Evolutionary conservation across 1,284 basidiomycete species (phyloP).

Genomic region (Xanthoconium separans): DNA sequence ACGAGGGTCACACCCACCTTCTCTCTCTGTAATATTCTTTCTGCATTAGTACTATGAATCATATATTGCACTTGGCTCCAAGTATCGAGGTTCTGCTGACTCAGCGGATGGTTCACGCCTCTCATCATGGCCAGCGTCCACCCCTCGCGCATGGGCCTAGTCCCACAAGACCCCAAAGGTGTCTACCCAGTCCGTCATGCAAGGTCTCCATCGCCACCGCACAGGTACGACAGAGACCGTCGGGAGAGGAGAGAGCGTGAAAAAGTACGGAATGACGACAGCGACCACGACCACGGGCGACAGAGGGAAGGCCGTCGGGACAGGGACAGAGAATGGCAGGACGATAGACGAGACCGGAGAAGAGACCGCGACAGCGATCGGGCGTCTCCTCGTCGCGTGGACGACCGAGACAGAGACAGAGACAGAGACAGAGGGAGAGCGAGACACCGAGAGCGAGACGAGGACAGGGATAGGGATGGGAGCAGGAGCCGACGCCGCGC

Average conservation of each 20-base stretch:
- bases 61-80: no score
- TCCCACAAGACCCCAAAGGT: conserved; percentile 39
- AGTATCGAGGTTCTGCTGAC: no score
- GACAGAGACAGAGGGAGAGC: conserved; percentile 15
- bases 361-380: conserved; percentile 12
- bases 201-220: conserved; percentile 31
- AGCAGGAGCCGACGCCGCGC: conserved; percentile 17
- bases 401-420: conserved; percentile 7
- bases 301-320: conserved; percentile 4
- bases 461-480: conserved; percentile 15
- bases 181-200: conserved; percentile 19
- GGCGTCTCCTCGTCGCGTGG: conserved; percentile 16
- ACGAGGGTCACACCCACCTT: no score
- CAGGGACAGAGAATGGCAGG: conserved; percentile 4
- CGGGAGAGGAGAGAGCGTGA: conserved; percentile 2
- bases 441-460: conserved; percentile 9
- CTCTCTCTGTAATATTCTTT: no score
- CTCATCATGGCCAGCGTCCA: conserved; percentile 47
- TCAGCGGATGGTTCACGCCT: no score
- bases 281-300: conserved; percentile 15
- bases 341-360: conserved; percentile 9
- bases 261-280: conserved; percentile 1
- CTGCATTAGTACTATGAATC: no score
- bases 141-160: conserved; percentile 48
- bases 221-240: conserved; percentile 16